A percentile compares a stretch with the other conserved stretches of the same genome.
These are phyloP conservation scores for Aspergillus hancockii DNA, from an alignment of 495 filamentous ascomycete species.

Conservation along the genomic window DNA sequence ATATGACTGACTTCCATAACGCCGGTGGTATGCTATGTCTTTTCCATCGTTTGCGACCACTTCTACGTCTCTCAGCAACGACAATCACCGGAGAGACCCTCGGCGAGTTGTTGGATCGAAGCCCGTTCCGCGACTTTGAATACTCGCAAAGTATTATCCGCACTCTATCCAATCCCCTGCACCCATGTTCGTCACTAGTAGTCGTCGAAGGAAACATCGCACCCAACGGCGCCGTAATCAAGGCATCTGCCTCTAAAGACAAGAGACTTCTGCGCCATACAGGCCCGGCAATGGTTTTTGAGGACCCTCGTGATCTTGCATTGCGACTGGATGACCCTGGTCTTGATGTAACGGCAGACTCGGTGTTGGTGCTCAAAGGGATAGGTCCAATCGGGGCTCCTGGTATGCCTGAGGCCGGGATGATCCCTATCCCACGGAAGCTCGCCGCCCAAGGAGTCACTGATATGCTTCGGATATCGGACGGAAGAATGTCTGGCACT, in stretches of 20 bases:
- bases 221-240: slow-evolving; percentile 58
- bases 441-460: slow-evolving; percentile 56
- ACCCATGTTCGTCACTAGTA: slow-evolving; percentile 55
- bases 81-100: slow-evolving; percentile 62
- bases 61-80: slow-evolving; percentile 56
- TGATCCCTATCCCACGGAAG: slow-evolving; percentile 63
- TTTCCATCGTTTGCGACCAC: slow-evolving; percentile 54
- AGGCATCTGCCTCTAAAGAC: slow-evolving; percentile 63
- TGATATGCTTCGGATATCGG: slow-evolving; percentile 67
- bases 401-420: slow-evolving; percentile 65
- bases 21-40: slow-evolving; percentile 65
- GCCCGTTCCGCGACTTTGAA: slow-evolving; percentile 44
- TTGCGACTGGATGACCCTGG: slow-evolving; percentile 56
- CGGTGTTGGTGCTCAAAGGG: slow-evolving; percentile 59
- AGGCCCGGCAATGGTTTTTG: slow-evolving; percentile 61
- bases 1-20: slow-evolving; percentile 73
- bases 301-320: slow-evolving; percentile 56
- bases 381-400: slow-evolving; percentile 67
- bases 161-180: slow-evolving; percentile 53
- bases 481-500: slow-evolving; percentile 69
- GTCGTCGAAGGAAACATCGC: slow-evolving; percentile 59
- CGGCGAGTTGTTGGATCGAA: slow-evolving; percentile 53
- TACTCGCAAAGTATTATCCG: slow-evolving; percentile 49
- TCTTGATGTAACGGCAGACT: slow-evolving; percentile 51
- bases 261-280: slow-evolving; percentile 50